Base-by-base conservation (phyloP, 2,329 filamentous ascomycete genomes). In the Meredithiella fracta region DNA sequence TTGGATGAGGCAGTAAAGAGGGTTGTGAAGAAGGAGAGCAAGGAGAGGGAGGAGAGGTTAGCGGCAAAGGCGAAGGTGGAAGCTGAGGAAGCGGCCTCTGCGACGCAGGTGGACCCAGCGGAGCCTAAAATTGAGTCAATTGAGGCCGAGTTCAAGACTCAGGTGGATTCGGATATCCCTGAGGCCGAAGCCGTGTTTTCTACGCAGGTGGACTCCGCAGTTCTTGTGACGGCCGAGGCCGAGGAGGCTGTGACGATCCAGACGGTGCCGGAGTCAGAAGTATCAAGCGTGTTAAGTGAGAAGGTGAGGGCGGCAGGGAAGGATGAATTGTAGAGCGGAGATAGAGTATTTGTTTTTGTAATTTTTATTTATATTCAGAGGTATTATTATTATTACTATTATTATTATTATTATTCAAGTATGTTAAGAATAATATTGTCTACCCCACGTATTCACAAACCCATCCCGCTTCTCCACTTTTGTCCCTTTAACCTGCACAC, bases 401-500 rank as follows among this genome's bases (percentile, higher is more conserved):
- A 25, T 17, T 22, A n/a, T 44, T 44, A 44, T 14, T 44, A 44
- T 44, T 3, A 3, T 44, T 44, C 17, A n/a, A n/a, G 40, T 17
- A n/a, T 44, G 17, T 17, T 3, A 17, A 44, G 15, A 15, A 44
- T 4, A 44, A 20, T 44, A 8, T 15, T 34, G 47, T 56, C 6
- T 52, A 53, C 1, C 64, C 73, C 73, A 76, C 6, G 71, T 64
- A n/a, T 66, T 63, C 22, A 75, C 60, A 23, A 81, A 65, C 49
- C 76, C 71, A 4, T 76, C 73, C 58, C 68, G 70, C 62, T 71
- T 73, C n/a, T 68, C 65, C 59, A 65, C 70, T 1, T 62, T 67
- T 25, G 64, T 61, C 3, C 68, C 62, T 34, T 65, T 66, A 4
- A 69, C 60, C 54, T 73, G 67, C 0, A 72, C 64, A 11, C 60